phyloP scores from a whole-genome alignment of 371 early-diverging fungal genomes.

The Mucor velutinosus region DNA sequence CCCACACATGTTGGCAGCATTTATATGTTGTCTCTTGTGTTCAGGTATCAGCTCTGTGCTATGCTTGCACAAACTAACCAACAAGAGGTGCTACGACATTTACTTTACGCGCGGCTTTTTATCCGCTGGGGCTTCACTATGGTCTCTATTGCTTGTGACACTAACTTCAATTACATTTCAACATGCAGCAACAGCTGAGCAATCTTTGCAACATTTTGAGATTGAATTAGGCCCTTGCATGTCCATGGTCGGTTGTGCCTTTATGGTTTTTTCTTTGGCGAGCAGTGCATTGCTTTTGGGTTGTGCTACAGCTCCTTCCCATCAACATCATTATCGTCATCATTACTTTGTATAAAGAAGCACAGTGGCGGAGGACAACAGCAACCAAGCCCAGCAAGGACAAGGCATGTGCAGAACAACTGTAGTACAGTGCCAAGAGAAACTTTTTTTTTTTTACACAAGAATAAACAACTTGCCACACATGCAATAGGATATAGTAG shows the following conservation, averaged over 20 bases:
- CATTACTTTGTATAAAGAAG: not conserved
- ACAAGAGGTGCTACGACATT: conserved; percentile 21
- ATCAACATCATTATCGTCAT: not conserved
- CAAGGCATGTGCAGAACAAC: not conserved
- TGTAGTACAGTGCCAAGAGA: not conserved
- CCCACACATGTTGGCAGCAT: conserved; percentile 29
- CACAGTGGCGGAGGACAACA: not conserved
- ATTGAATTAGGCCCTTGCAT: conserved; percentile 25
- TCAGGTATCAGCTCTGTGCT: conserved; percentile 22
- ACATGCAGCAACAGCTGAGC: conserved; percentile 19
- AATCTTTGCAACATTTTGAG: conserved; percentile 29
- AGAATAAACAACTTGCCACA: not conserved
- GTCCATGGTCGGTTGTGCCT: conserved; percentile 30
- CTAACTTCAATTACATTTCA: conserved; percentile 28
- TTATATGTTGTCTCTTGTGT: conserved; percentile 27
- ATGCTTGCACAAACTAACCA: conserved; percentile 15
- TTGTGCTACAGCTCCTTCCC: not conserved
- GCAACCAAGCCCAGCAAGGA: not conserved
- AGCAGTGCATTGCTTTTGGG: conserved; percentile 22
- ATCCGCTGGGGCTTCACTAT: conserved; percentile 22
- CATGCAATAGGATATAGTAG: not conserved
- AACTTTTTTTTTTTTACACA: no score
- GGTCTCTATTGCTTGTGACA: conserved; percentile 28
- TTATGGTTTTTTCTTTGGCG: conserved; percentile 24
- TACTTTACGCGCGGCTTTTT: conserved; percentile 37